A percentile compares a stretch with the other conserved stretches of the same genome.
Conservation (phyloP, 2,329 filamentous ascomycete genomes). For the Aspergillus novofumigatus region DNA sequence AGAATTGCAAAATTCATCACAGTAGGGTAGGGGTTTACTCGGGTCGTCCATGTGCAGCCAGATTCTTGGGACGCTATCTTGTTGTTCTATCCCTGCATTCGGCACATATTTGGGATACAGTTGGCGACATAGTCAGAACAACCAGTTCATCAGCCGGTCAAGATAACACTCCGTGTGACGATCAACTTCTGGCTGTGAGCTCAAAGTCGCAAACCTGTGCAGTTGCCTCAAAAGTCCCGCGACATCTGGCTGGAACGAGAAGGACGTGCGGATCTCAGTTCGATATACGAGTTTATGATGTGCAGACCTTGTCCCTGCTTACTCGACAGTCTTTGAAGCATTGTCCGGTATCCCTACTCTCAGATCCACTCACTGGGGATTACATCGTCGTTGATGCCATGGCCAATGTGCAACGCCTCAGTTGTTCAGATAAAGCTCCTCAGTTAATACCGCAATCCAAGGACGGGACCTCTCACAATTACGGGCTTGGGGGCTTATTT, state of each 20-base stretch:
- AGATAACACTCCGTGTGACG: slow-evolving; percentile 5
- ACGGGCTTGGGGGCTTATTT: slow-evolving; percentile 35
- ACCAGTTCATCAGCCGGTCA: slow-evolving; percentile 51
- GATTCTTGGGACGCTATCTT: slow-evolving; percentile 68
- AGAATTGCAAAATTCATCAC: slow-evolving; percentile 62
- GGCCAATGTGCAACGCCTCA: slow-evolving; percentile 60
- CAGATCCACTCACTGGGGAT: slow-evolving; percentile 61
- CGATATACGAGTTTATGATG: slow-evolving; percentile 62
- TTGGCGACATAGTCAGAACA: slow-evolving; percentile 70
- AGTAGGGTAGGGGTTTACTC: slow-evolving; percentile 65
- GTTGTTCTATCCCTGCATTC: slow-evolving; percentile 71
- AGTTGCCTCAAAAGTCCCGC: slow-evolving; percentile 46
- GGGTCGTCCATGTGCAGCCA: slow-evolving; percentile 62
- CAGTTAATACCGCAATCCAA: slow-evolving; percentile 20
- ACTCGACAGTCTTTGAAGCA: slow-evolving; percentile 53
- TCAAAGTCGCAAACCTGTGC: slow-evolving; percentile 61
- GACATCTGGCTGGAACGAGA: slow-evolving; percentile 23
- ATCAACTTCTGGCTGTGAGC: slow-evolving; percentile 62
- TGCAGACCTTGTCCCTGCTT: slow-evolving; percentile 56
- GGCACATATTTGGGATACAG: slow-evolving; percentile 72
- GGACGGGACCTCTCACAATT: slow-evolving; percentile 22
- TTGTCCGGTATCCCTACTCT: slow-evolving; percentile 63
- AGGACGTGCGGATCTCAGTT: slow-evolving; percentile 45
- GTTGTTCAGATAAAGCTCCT: slow-evolving; percentile 21
- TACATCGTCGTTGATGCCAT: slow-evolving; percentile 73